Conservation (phyloP, 139 green algal species). For the Chlorella ohadii region DNA sequence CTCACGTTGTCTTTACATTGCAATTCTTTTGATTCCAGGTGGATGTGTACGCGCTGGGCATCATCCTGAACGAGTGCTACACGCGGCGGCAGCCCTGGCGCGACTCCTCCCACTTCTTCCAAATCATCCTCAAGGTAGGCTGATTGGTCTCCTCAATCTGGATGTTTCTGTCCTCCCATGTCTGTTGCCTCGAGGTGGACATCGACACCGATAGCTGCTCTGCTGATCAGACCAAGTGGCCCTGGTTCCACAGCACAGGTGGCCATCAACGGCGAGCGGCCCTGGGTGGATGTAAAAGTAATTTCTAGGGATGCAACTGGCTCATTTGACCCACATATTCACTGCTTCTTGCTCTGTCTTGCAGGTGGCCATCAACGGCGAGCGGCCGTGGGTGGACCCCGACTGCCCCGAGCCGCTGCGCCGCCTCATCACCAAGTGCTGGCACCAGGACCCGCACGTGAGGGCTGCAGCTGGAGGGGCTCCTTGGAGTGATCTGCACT, state of each 20-base stretch:
- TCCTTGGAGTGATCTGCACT: too few relatives aligned
- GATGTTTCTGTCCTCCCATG: too few relatives aligned
- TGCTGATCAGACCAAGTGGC: too few relatives aligned
- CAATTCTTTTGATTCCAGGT: neutral
- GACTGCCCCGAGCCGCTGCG: constrained; percentile 56
- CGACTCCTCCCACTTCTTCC: constrained; percentile 59
- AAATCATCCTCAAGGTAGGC: constrained; percentile 64
- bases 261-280: constrained; percentile 62
- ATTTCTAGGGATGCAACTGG: too few relatives aligned
- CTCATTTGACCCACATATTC: too few relatives aligned
- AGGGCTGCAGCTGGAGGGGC: too few relatives aligned
- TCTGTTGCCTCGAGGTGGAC: too few relatives aligned
- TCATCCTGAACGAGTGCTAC: constrained; percentile 67
- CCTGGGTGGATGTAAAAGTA: constrained; percentile 60
- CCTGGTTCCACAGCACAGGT: too few relatives aligned
- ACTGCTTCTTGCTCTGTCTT: neutral
- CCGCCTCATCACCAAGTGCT: constrained; percentile 66
- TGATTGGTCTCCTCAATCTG: too few relatives aligned
- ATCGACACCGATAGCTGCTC: too few relatives aligned
- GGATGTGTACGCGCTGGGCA: constrained; percentile 66
- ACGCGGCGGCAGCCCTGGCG: constrained; percentile 62
- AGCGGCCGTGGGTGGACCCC: constrained; percentile 58
- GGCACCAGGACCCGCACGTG: constrained; percentile 67
- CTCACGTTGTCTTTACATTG: too few relatives aligned
- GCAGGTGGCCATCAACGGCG: constrained; percentile 63